These are phyloP conservation scores for Neoboletus magnificus DNA, from an alignment of 768 basidiomycete genomes.

Conservation along the genomic window DNA sequence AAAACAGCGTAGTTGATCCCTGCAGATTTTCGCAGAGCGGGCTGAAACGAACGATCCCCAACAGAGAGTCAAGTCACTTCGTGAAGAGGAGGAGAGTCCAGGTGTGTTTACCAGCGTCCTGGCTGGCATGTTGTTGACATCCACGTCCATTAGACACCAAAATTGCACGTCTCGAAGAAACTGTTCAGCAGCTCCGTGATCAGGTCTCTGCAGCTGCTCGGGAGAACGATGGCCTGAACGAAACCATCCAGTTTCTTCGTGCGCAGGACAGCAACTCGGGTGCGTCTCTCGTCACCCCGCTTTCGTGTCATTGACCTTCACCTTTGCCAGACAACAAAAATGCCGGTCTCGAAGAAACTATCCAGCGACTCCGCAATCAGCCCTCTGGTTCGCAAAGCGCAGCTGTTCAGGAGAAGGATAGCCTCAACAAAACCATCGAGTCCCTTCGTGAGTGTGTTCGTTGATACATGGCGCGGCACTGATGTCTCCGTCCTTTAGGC, in stretches of 20 bases:
- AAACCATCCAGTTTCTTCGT: background rate
- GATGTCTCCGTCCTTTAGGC: too few species aligned
- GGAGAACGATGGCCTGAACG: background rate
- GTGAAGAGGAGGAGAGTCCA: background rate
- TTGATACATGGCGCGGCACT: too few species aligned
- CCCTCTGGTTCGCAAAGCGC: background rate
- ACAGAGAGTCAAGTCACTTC: too few species aligned
- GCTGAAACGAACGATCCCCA: background rate
- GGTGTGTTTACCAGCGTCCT: background rate
- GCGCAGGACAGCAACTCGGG: too few species aligned
- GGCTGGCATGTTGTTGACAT: background rate
- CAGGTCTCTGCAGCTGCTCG: background rate
- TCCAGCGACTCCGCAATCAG: background rate
- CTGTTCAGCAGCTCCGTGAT: background rate
- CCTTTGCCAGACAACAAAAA: background rate
- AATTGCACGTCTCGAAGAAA: background rate
- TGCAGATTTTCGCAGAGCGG: background rate
- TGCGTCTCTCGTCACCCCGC: background rate
- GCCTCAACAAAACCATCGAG: too few species aligned
- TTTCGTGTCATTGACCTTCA: background rate
- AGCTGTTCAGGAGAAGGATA: too few species aligned
- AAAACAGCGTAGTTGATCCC: background rate
- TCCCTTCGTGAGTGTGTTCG: too few species aligned
- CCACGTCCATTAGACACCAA: background rate
- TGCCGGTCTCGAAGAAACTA: background rate